These are phyloP conservation scores for Cladorrhinum sp. DNA, from an alignment of 2,329 filamentous ascomycete genomes.

Conservation along the genomic window DNA sequence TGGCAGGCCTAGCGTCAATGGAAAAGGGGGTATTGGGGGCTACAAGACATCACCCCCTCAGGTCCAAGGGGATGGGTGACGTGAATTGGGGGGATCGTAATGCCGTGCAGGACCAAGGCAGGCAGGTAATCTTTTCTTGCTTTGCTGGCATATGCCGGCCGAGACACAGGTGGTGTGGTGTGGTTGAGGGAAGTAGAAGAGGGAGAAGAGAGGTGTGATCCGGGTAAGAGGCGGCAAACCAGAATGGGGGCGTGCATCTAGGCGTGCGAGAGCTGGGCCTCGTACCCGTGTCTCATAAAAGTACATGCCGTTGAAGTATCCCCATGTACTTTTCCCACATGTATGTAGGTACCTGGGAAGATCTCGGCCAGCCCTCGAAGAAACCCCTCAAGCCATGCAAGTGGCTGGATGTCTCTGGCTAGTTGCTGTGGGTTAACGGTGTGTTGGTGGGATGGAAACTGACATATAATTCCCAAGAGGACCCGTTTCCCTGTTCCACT, in stretches of 20 bases:
- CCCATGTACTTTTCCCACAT: background rate
- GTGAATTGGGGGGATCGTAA: background rate
- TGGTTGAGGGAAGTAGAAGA: background rate
- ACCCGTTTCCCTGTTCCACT: too few relatives aligned
- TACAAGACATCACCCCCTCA: background rate
- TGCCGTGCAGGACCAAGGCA: background rate
- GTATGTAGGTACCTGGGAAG: background rate
- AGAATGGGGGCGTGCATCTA: background rate
- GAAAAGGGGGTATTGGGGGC: background rate
- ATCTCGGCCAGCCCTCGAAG: background rate
- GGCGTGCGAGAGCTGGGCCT: background rate
- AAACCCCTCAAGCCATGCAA: background rate
- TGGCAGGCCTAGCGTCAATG: conserved; percentile 6
- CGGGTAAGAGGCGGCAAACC: background rate
- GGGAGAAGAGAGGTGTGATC: too few relatives aligned
- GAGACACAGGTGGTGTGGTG: background rate
- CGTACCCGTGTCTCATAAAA: background rate
- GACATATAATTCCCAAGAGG: background rate
- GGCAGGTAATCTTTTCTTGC: background rate
- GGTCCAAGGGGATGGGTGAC: background rate
- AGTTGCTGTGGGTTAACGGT: background rate
- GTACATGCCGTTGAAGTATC: background rate
- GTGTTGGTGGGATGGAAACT: background rate
- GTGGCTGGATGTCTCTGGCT: background rate
- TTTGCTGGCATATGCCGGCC: background rate